Base-by-base conservation (phyloP, 805 yeast species). In the Yamadazyma olivae region DNA sequence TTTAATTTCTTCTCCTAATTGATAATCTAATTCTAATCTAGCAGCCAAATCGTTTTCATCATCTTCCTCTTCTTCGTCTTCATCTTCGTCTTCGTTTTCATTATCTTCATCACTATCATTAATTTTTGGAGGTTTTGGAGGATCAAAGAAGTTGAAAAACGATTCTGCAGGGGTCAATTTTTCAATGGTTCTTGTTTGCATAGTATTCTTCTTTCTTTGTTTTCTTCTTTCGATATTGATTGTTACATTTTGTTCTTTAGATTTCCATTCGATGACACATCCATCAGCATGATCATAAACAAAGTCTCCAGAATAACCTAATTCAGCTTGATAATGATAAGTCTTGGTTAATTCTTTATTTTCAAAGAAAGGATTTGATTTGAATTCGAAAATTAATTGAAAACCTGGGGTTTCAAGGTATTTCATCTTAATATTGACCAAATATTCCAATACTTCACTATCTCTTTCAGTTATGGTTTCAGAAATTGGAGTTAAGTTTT, bases 201-300 rank as follows among this genome's bases (percentile, higher is more conserved):
- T 90, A 40, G 99, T 93, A 60, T 83, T 79, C 71, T 90, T 91
- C 65, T 93, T 93, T 70, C 98, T 83, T 71, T 93, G 99, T 68
- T 90, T 93, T 68, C 97, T 82, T 75, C 87, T 85, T 71, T 91
- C 97, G 39, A 93, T 81, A 41, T 71, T 67, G 38, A 93, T 77
- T 14, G 98, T 91, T 35, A 87, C 89, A 57, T 93, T 91, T 43
- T 71, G 70, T 48, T 83, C 95, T 52, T 81, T 81, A 36, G 81
- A 75, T 45, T 66, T 69, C 99, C 99, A 93, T 49, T 83, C 69
- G 58, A 93, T 85, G 38, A 78, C 81, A 48, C 77, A 72, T 37
- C 98, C 98, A 56, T 87, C 95, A 9, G 99, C 98, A 57, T 87
- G 95, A 64, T 91, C 97, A 62, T 91, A 93, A 49, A 93, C 89